phyloP scores from a whole-genome alignment of 495 filamentous ascomycete species.

The Neurospora hispaniola region DNA sequence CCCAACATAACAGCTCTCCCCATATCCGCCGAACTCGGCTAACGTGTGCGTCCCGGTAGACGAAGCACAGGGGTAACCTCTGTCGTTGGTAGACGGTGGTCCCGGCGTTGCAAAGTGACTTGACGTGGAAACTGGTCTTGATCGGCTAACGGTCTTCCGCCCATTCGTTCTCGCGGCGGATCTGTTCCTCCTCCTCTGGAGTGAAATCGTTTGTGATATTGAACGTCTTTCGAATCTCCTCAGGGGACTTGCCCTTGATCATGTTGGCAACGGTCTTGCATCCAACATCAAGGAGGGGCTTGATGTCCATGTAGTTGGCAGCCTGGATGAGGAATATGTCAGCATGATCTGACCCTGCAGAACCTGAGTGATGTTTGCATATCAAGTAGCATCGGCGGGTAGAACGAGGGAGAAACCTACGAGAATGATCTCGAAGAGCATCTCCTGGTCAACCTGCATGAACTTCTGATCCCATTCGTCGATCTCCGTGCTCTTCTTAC shows the following conservation, averaged over 20 bases:
- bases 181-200: slow-evolving; percentile 74
- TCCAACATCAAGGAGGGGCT: slow-evolving; percentile 69
- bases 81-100: slow-evolving; percentile 52
- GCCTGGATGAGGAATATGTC: slow-evolving; percentile 30
- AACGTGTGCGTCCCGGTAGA: background rate
- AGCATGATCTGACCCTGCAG: slow-evolving; percentile 6
- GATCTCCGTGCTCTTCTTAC: slow-evolving; percentile 97
- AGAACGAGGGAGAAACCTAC: slow-evolving; percentile 40
- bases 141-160: slow-evolving; percentile 64
- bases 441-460: slow-evolving; percentile 99
- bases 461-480: slow-evolving; percentile 99
- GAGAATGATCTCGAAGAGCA: slow-evolving; percentile 98
- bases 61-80: background rate
- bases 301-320: slow-evolving; percentile 74
- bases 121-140: slow-evolving; percentile 76
- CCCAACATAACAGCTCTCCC: background rate
- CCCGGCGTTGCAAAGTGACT: slow-evolving; percentile 76
- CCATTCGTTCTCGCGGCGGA: slow-evolving; percentile 77
- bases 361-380: background rate
- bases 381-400: background rate
- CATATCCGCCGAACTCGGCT: background rate
- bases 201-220: slow-evolving; percentile 81
- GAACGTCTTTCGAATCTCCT: slow-evolving; percentile 76
- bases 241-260: slow-evolving; percentile 78
- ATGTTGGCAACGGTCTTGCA: slow-evolving; percentile 82